These are phyloP conservation scores for Malania oleifera DNA, from an alignment of 164 flowering plant genomes.

Conservation along the genomic window DNA sequence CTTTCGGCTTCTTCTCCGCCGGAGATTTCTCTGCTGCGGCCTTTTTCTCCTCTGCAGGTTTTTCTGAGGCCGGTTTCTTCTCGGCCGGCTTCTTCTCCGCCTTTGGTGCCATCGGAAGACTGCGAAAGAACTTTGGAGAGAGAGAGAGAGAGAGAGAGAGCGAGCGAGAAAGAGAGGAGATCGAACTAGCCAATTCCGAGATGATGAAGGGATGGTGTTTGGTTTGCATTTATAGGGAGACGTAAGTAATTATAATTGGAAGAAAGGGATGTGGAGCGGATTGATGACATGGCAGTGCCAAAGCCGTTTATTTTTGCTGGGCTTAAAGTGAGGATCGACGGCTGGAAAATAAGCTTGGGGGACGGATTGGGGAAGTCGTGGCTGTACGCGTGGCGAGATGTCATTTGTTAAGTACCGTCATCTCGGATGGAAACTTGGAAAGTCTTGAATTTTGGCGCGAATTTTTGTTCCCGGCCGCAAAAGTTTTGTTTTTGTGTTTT, in stretches of 20 bases:
- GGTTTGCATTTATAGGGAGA: background rate
- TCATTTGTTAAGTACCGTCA: too few relatives aligned
- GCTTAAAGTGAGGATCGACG: background rate
- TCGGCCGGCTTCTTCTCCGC: slow-evolving; percentile 27
- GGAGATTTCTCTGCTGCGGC: slow-evolving; percentile 21
- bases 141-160: background rate
- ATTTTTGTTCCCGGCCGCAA: too few relatives aligned
- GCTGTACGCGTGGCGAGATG: too few relatives aligned
- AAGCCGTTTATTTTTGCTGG: background rate
- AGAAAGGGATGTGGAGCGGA: background rate
- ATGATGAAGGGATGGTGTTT: background rate
- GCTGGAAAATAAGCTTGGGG: too few relatives aligned
- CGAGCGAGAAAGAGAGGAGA: too few relatives aligned
- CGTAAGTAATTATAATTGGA: background rate
- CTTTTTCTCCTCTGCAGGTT: slow-evolving; percentile 19
- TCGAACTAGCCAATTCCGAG: too few relatives aligned
- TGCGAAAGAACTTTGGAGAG: background rate
- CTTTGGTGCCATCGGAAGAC: slow-evolving; percentile 15
- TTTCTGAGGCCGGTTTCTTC: slow-evolving; percentile 12
- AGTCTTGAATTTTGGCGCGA: too few relatives aligned
- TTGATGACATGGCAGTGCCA: background rate
- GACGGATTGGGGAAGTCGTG: too few relatives aligned
- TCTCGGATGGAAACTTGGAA: too few relatives aligned
- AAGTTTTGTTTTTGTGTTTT: too few relatives aligned
- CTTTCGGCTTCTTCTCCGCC: slow-evolving; percentile 30